Percentiles rank a stretch among this genome's conserved stretches.
Evolutionary conservation across 768 basidiomycete genomes (phyloP).

Genomic region (Pulveroboletus sp.): DNA sequence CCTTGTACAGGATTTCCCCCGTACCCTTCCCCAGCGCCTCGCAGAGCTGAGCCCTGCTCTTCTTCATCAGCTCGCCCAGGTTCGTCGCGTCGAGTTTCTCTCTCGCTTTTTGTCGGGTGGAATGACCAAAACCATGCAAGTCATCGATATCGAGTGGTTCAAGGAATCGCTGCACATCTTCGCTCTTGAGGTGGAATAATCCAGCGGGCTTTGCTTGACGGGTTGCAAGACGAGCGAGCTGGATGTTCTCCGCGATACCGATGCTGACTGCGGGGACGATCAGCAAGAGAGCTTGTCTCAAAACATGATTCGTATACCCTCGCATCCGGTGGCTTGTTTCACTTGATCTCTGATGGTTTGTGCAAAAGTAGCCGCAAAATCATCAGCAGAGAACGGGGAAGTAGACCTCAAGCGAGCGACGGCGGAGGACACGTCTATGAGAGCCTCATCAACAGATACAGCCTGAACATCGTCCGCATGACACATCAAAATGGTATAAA

Average conservation of each 20-base stretch:
- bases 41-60: slow-evolving; percentile 61
- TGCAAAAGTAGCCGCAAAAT: slow-evolving; percentile 75
- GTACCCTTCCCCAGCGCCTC: slow-evolving; percentile 72
- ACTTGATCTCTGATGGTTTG: slow-evolving; percentile 78
- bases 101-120: slow-evolving; percentile 68
- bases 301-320: slow-evolving; percentile 44
- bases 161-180: slow-evolving; percentile 50
- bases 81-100: slow-evolving; percentile 72
- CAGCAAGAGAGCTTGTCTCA: not conserved
- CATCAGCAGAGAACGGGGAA: slow-evolving; percentile 29
- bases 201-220: slow-evolving; percentile 88
- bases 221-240: slow-evolving; percentile 89
- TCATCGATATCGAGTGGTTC: slow-evolving; percentile 71
- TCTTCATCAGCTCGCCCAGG: slow-evolving; percentile 62
- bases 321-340: slow-evolving; percentile 74
- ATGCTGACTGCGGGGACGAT: slow-evolving; percentile 64
- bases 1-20: slow-evolving; percentile 83
- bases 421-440: slow-evolving; percentile 77
- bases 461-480: slow-evolving; percentile 91
- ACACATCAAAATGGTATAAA: slow-evolving; percentile 89
- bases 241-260: slow-evolving; percentile 87
- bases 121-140: slow-evolving; percentile 82
- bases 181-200: slow-evolving; percentile 65
- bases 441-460: slow-evolving; percentile 93
- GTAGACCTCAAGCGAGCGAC: slow-evolving; percentile 37